Evolutionary conservation across 1,139 yeast species (phyloP), one percentile per base, ranked within the genome.

Genomic region (Suhomyces chickasaworum): DNA sequence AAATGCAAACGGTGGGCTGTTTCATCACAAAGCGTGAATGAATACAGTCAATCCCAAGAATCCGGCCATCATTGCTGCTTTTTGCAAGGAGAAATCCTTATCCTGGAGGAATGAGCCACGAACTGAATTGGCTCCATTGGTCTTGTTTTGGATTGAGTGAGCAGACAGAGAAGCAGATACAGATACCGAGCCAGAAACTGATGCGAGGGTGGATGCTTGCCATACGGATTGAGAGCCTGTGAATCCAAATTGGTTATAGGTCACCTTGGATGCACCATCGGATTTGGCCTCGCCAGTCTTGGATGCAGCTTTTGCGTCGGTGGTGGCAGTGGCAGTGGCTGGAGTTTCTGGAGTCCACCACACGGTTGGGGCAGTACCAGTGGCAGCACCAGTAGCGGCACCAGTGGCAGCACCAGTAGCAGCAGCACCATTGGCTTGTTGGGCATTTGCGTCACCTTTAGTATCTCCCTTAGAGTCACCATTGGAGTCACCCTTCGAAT

Each of bases 211-310:
- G 29, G 59, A 45, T 7, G 53, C 35, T 27, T 52, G 53, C 78
- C 78, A 73, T 3, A 55, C 56, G 0, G 70, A 63, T 53, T 73
- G 75, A 3, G 65, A 54, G 0, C 78, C 78, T 3, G 75, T 69
- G 54, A 73, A 73, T 2, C 78, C 78, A 67, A 68, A 73, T 53
- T 71, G 71, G 56, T 73, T 73, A 58, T 63, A 68, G 3, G 69
- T 55, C n/a, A 45, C 65, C 6, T 32, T 20, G 4, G 37, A 27
- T 7, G 41, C 18, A 22, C 30, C 37, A 13, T 48, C 49, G 8
- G 46, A 27, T 17, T 22, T 41, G 17, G 54, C 48, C 10, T 31
- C 34, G 4, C 20, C 42, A 21, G 53, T 40, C 23, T 46, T 43
- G n/a, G 40, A 43, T 10, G 42, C 42, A n/a, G 25, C 41, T n/a